Evolutionary conservation across 2,329 filamentous ascomycete species (phyloP), one percentile per base, ranked within the genome.

Genomic region (Penicillium aurantiogriseum): DNA sequence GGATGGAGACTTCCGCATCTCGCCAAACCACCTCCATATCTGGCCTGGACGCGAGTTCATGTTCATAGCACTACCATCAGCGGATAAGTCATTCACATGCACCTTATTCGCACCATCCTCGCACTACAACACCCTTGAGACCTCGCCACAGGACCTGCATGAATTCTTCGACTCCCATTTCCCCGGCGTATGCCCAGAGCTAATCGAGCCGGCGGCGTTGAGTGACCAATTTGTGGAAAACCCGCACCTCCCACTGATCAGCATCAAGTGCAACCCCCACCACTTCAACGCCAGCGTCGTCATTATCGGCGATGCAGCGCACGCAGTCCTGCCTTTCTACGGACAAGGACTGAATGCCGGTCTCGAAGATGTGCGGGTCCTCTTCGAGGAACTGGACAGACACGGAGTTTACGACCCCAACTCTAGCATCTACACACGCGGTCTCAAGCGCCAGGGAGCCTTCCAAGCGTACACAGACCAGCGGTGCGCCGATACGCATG

Each of bases 311-410:
- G 94, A 99, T 71, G 92, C 94, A 8, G 92, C 94, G 0, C 94
- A 99, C 73, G 94, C 95, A 56, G 97, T 99, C 88, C 92, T 99
- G 0, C 94, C 94, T 0, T 99, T 99, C 76, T 99, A 97, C 74
- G 94, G 94, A 0, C 94, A 99, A 74, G 94, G 94, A 38, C 95
- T 99, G 87, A 99, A 99, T 70, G 90, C 94, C 0, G 94, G 94
- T 0, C 85, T 99, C 42, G 94, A 99, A 77, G 93, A 97, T 68
- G 92, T 99, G 13, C 87, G 89, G 8, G 87, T 96, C 5, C 83
- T 99, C 1, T 99, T 96, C 75, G 85, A 87, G 0, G 81, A 89
- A 43, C 80, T 97, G 1, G 92, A 97, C 75, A 83, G 85, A 64
- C 81, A 92, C 63, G 77, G 81, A 1, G 74, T 77, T 11, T 78